These are phyloP conservation scores for Rosa hybrid DNA, from an alignment of 331 rosid species.

Conservation along the genomic window DNA sequence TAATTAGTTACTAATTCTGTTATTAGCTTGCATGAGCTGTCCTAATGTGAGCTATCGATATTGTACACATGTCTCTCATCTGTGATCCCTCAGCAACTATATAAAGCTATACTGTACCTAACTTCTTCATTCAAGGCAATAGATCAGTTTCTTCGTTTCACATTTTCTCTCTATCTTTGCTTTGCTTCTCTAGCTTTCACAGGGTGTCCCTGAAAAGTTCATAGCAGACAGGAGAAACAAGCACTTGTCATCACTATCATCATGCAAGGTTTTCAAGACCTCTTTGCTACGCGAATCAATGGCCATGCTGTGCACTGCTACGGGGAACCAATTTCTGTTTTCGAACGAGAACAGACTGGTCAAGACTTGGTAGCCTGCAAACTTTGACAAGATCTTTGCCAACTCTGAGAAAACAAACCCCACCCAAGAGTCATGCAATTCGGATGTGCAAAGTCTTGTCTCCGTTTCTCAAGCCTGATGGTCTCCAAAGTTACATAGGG, in stretches of 20 bases:
- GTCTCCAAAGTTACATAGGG: conserved; percentile 11
- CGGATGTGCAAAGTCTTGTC: neutral
- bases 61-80: too few relatives aligned
- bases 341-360: conserved; percentile 23
- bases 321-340: conserved; percentile 18
- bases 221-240: conserved; percentile 4
- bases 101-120: too few relatives aligned
- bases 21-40: too few relatives aligned
- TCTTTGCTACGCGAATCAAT: neutral
- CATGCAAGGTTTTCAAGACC: conserved; percentile 22
- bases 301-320: neutral
- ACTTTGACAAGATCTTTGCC: conserved; percentile 6
- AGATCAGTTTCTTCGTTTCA: too few relatives aligned
- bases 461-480: conserved; percentile 14
- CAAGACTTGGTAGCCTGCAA: conserved; percentile 23
- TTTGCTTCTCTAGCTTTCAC: too few relatives aligned
- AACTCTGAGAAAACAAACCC: neutral
- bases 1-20: too few relatives aligned
- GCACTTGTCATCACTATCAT: neutral
- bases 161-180: too few relatives aligned
- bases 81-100: too few relatives aligned
- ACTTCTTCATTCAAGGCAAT: too few relatives aligned
- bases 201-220: conserved; percentile 22
- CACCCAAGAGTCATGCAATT: neutral
- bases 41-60: too few relatives aligned